A percentile compares a stretch with the other conserved stretches of the same genome.
These are phyloP conservation scores for Purpureocillium lavendulum DNA, from an alignment of 2,329 filamentous ascomycete species.

Conservation along the genomic window DNA sequence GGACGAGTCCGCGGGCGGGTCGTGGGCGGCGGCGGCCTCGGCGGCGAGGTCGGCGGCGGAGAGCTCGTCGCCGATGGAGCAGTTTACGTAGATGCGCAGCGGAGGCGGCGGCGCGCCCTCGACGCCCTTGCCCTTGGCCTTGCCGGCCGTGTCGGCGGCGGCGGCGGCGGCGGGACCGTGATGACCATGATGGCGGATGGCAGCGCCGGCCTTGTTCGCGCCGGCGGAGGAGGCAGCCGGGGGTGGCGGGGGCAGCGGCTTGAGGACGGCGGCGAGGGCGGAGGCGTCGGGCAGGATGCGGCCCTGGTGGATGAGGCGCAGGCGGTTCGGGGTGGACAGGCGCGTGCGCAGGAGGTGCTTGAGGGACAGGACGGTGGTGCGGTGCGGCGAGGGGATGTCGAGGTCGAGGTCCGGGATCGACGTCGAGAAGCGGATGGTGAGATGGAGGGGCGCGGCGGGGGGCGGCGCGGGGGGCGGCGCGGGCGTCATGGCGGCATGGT, in stretches of 20 bases:
- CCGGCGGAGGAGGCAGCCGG: conserved; percentile 30
- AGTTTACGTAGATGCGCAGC: conserved; percentile 76
- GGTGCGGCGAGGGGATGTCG: conserved; percentile 58
- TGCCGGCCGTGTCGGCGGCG: conserved; percentile 16
- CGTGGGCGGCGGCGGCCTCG: conserved; percentile 46
- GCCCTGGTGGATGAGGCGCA: conserved; percentile 85
- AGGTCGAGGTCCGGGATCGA: conserved; percentile 77
- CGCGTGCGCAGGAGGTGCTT: conserved; percentile 74
- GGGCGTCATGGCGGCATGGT: conserved; percentile 9
- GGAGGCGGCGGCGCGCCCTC: conserved; percentile 10
- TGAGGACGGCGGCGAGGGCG: conserved; percentile 60
- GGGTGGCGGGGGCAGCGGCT: conserved; percentile 51
- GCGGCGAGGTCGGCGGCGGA: conserved; percentile 58
- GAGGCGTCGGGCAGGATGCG: conserved; percentile 71
- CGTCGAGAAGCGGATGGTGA: conserved; percentile 86
- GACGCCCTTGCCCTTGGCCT: conserved; percentile 53
- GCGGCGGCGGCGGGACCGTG: no score
- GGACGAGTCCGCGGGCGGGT: conserved; percentile 26
- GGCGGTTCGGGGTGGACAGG: conserved; percentile 60
- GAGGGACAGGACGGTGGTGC: conserved; percentile 67
- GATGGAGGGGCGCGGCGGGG: conserved; percentile 57
- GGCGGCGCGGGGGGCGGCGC: no score
- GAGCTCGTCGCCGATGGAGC: conserved; percentile 75
- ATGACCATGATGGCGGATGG: no score
- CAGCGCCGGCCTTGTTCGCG: background rate